Conservation (phyloP, 1,284 basidiomycete genomes). For the Violaceomyces palustris region DNA sequence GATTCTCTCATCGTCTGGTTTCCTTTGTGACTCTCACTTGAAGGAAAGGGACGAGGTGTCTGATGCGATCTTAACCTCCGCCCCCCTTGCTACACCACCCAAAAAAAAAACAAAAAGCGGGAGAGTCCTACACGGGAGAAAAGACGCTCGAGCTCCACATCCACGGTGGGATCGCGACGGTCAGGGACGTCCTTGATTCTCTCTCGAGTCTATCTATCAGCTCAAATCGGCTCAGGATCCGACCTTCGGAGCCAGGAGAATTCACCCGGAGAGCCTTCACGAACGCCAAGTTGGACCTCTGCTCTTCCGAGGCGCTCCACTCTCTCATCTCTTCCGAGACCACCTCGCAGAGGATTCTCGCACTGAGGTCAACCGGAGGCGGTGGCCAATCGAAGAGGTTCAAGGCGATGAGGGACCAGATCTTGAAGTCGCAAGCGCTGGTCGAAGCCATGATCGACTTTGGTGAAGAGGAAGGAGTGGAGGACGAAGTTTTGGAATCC, state of each 20-base stretch:
- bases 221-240: constrained; percentile 20
- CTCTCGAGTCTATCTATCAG: constrained; percentile 62
- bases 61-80: too few relatives aligned
- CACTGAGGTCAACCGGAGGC: constrained; percentile 65
- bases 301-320: constrained; percentile 75
- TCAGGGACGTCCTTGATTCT: constrained; percentile 64
- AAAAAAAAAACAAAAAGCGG: constrained; percentile 54
- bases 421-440: constrained; percentile 68
- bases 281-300: constrained; percentile 72
- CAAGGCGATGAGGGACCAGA: constrained; percentile 62
- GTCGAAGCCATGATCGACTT: constrained; percentile 86
- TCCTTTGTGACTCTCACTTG: too few relatives aligned
- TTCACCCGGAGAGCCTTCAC: constrained; percentile 78
- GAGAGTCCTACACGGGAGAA: constrained; percentile 73
- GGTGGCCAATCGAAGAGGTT: constrained; percentile 56
- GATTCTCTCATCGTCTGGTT: too few relatives aligned
- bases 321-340: constrained; percentile 82
- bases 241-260: constrained; percentile 76
- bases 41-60: too few relatives aligned
- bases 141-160: constrained; percentile 78
- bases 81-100: too few relatives aligned
- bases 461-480: constrained; percentile 79
- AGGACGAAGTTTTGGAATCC: constrained; percentile 64
- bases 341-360: constrained; percentile 69
- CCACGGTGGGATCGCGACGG: constrained; percentile 77